Conservation (phyloP, 73 alveolate species). For the Diophrys sp. region DNA sequence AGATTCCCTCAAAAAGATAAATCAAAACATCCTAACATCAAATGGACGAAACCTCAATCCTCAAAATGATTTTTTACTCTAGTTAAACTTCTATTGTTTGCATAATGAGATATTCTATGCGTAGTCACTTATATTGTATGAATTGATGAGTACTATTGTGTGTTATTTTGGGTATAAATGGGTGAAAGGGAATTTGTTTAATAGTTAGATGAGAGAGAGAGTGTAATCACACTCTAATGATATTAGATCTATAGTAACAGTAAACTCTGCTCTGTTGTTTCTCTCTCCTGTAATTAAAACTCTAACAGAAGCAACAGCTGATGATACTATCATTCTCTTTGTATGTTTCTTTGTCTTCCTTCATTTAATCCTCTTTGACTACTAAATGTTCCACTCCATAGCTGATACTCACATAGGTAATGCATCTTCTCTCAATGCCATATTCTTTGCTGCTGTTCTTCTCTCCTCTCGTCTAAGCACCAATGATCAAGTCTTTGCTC, state of each 20-base stretch:
- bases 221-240: neutral
- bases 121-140: neutral
- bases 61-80: no score
- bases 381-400: slow-evolving; percentile 15
- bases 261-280: slow-evolving; percentile 11
- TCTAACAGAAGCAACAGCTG: slow-evolving; percentile 27
- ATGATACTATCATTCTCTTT: slow-evolving; percentile 38
- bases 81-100: neutral
- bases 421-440: slow-evolving; percentile 46
- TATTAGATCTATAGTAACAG: neutral
- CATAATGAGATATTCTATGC: neutral
- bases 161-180: no score
- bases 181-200: neutral
- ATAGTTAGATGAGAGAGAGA: neutral
- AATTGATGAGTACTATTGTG: neutral
- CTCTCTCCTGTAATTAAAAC: slow-evolving; percentile 35
- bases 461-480: slow-evolving; percentile 29
- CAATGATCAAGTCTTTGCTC: slow-evolving; percentile 26
- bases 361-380: slow-evolving; percentile 34
- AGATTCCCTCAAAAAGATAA: no score
- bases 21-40: no score
- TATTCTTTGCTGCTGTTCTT: slow-evolving; percentile 35
- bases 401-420: slow-evolving; percentile 2
- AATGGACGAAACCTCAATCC: no score
- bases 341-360: slow-evolving; percentile 19